Conservation (phyloP, 768 basidiomycete species). For the Galerina sulciceps region DNA sequence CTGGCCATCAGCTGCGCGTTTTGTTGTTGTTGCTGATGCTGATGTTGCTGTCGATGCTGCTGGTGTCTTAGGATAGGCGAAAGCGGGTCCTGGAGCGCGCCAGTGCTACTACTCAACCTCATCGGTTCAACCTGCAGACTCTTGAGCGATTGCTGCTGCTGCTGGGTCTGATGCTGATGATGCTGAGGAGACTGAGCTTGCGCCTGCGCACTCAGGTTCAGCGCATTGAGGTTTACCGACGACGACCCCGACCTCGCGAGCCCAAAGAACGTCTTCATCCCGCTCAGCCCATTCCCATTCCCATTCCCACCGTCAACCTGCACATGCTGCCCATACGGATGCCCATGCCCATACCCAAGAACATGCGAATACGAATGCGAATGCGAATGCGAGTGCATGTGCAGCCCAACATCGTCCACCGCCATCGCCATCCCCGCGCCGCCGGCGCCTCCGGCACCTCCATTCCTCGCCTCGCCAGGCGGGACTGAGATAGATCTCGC, state of each 20-base stretch:
- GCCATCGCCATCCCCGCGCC: constrained; percentile 19
- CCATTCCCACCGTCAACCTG: constrained; percentile 53
- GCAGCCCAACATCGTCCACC: constrained; percentile 27
- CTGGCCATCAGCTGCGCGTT: too few relatives aligned
- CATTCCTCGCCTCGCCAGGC: constrained; percentile 52
- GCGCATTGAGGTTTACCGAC: background rate
- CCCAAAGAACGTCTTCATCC: constrained; percentile 38
- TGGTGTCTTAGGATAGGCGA: constrained; percentile 6
- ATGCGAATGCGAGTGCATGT: constrained; percentile 52
- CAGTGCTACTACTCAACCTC: constrained; percentile 5
- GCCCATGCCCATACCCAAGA: background rate
- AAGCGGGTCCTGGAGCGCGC: constrained; percentile 5
- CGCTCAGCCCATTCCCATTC: constrained; percentile 57
- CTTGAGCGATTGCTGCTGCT: background rate
- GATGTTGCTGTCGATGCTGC: background rate
- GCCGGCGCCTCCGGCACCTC: constrained; percentile 26
- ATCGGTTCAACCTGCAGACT: background rate
- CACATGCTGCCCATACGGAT: constrained; percentile 41
- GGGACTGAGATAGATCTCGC: constrained; percentile 58
- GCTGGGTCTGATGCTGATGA: background rate
- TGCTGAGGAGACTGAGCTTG: background rate
- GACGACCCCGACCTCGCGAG: constrained; percentile 4
- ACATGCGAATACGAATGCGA: background rate
- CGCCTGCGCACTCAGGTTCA: background rate
- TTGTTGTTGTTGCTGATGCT: constrained; percentile 5